Evolutionary conservation across 441 rosid species (phyloP), one percentile per base, ranked within the genome.

Genomic region (Omphalea diandra): DNA sequence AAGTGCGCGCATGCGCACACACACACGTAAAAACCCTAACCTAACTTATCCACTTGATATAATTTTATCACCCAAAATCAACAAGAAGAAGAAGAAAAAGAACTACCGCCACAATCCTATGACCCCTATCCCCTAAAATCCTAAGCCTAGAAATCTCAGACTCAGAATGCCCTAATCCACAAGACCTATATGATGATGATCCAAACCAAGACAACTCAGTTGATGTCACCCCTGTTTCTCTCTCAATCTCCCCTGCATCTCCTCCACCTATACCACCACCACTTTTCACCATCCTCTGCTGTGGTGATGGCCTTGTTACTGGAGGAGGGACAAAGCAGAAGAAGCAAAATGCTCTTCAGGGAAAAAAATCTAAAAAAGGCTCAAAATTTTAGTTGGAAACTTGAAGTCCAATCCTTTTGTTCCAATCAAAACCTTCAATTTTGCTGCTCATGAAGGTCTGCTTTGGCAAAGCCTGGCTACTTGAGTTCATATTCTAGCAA

Each of bases 351-450:
- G 85, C 70, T 1, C 68, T 67, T 18, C 73, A 71, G 43, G 78
- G 31, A 86, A 74, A 79, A 87, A 79, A 72, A 52, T 60, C 2
- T 78, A 56, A 61, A 79, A 74, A 80, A 92, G 76, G 85, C 87
- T 88, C 35, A 78, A 82, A 60, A 36, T 58, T 36, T 84, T 90
- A 35, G n/a, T 44, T 31, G 66, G 73, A 57, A 81, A 64, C 40
- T 73, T 92, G 53, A 90, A 80, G 57, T 90, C 86, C 2, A 52
- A 90, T 26, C 86, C 98, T 44, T 95, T 95, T 68, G 72, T 63
- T 6, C 96, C 98, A 33, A 14, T 27, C 35, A 85, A 86, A 77
- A 31, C 79, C 79, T 89, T 33, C 93, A 95, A n/a, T 73, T 84
- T 89, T 55, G 20, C 81, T 20, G 57, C 76, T 35, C 92, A 89